These are phyloP conservation scores for Xylaria nigripes DNA, from an alignment of 495 filamentous ascomycete genomes.

Conservation along the genomic window DNA sequence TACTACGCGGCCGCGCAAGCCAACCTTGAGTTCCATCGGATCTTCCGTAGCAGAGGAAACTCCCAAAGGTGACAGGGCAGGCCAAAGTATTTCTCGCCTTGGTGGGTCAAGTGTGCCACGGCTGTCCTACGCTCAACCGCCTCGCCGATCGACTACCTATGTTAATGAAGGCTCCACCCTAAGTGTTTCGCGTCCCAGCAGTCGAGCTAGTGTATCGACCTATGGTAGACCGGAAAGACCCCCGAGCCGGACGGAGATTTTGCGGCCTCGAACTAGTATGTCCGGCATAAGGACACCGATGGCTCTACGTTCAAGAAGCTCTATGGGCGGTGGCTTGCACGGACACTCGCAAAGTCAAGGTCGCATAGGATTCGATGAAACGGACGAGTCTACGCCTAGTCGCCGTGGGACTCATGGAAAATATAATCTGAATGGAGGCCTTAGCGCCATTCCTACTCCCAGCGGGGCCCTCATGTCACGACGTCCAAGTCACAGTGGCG, in stretches of 20 bases:
- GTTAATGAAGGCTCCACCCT: conserved; percentile 30
- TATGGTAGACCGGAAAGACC: conserved; percentile 45
- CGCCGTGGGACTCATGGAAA: conserved; percentile 45
- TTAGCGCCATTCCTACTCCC: conserved; percentile 32
- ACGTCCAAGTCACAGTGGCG: conserved; percentile 45
- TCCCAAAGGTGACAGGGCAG: conserved; percentile 17
- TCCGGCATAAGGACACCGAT: conserved; percentile 58
- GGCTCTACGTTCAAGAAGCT: conserved; percentile 47
- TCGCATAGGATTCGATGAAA: conserved; percentile 33
- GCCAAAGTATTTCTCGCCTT: conserved; percentile 43
- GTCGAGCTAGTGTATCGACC: conserved; percentile 49
- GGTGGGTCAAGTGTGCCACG: conserved; percentile 47
- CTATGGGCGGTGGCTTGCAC: conserved; percentile 48
- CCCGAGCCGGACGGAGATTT: conserved; percentile 40
- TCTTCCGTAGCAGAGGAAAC: conserved; percentile 39
- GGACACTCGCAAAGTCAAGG: conserved; percentile 41
- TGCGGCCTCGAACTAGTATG: conserved; percentile 50
- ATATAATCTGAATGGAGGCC: conserved; percentile 40
- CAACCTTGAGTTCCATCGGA: conserved; percentile 58
- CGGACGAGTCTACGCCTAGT: conserved; percentile 43
- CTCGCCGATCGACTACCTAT: conserved; percentile 29
- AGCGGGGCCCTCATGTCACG: conserved; percentile 42
- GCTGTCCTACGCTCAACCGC: conserved; percentile 46
- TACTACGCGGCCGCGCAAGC: conserved; percentile 65
- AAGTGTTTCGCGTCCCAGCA: conserved; percentile 49